Evolutionary conservation across 192 early-diverging fungal species (phyloP).

Genomic region (Backusella tuberculispora): DNA sequence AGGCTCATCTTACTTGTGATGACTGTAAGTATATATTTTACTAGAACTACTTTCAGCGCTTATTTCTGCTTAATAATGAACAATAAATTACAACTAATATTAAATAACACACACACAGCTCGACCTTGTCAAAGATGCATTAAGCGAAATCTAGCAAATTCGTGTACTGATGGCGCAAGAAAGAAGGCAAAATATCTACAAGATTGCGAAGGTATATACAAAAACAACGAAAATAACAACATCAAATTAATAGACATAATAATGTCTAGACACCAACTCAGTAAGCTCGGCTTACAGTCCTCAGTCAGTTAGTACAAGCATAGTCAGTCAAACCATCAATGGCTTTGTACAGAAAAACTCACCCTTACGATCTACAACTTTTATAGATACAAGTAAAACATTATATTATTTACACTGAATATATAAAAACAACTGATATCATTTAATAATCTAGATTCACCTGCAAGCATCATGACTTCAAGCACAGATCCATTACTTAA

Average conservation of each 20-base stretch:
- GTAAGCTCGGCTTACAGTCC: not conserved
- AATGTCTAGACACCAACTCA: not conserved
- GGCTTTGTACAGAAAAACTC: not conserved
- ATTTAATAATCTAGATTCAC: not conserved
- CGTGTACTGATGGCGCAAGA: conserved; percentile 85
- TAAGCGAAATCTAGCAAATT: conserved; percentile 72
- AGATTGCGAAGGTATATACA: conserved; percentile 59
- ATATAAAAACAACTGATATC: not conserved
- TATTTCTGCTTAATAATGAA: not conserved
- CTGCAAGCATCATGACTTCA: not conserved
- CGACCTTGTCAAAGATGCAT: conserved; percentile 90
- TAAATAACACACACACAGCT: conserved; percentile 39
- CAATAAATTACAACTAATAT: not conserved
- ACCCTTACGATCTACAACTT: not conserved
- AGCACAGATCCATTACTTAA: not conserved
- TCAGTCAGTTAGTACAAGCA: not conserved
- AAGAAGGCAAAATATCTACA: conserved; percentile 95
- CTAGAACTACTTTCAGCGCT: not conserved
- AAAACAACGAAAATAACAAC: conserved; percentile 1
- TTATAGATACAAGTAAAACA: conserved; percentile 20
- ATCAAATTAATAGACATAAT: not conserved
- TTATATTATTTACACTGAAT: not conserved
- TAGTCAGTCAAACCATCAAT: not conserved
- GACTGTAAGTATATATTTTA: conserved; percentile 53
- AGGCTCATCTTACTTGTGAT: conserved; percentile 76